Evolutionary conservation across 2,329 filamentous ascomycete species (phyloP), one percentile per base, ranked within the genome.

Genomic region (Lasiodiplodia gonubiensis): DNA sequence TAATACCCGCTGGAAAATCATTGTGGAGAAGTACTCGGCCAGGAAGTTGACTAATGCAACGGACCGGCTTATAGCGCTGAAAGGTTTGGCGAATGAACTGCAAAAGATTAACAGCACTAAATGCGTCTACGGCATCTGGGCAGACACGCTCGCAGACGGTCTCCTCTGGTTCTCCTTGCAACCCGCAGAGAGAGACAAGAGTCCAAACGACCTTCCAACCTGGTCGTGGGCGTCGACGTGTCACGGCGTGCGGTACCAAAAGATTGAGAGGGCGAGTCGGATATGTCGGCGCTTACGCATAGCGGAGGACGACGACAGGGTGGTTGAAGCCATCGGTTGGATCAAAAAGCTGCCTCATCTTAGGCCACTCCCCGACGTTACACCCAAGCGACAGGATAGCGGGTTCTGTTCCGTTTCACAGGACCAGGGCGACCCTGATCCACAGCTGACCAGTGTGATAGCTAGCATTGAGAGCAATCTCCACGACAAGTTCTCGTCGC

Each of bases 221-320:
- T 73, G 72, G 72, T 69, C 71, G 7, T 73, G 72, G 72, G 70
- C 71, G 33, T 72, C 70, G 25, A 70, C 70, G 18, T 54, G 69
- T 23, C 68, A 71, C 63, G 70, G 70, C 30, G 68, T 74, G 4
- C 70, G 72, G 21, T 74, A 69, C 54, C 57, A 72, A 10, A 70
- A 70, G 23, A 68, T 71, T 23, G 66, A 70, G n/a, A 68, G 69
- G 11, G 70, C 70, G 14, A 72, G 71, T 52, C 71, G 70, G 53
- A 67, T 67, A 35, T 71, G 68, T 52, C 46, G 67, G 37, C 67
- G 66, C 18, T 71, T 72, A 42, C 59, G 64, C 37, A 60, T 66
- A 30, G 63, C 69, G 12, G 59, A 70, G 4, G 49, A 49, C 18
- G 48, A 42, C 8, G 21, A 48, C 48, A 35, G 25, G 33, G 46